Conservation (phyloP, 352 stramenopile species). For the Thalassiosira livingstoniorum region DNA sequence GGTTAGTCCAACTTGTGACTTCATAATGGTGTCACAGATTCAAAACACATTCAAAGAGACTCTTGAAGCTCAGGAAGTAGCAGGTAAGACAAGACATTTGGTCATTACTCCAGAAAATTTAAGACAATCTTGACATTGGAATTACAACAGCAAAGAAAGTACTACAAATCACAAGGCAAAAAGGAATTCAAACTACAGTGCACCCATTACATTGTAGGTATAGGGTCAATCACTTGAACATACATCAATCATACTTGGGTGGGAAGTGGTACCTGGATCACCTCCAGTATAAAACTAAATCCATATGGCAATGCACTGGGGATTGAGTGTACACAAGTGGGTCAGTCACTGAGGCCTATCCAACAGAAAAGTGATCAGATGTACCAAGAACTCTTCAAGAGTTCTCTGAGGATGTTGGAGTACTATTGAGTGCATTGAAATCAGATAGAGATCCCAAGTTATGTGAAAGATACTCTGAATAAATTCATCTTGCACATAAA, state of each 20-base stretch:
- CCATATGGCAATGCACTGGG: slow-evolving; percentile 1
- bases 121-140: not conserved
- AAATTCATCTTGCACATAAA: not conserved
- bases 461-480: slow-evolving; percentile 5
- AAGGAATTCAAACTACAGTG: slow-evolving; percentile 1
- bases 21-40: not conserved
- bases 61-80: not conserved
- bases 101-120: slow-evolving; percentile 6
- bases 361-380: not conserved
- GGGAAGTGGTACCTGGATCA: slow-evolving; percentile 5
- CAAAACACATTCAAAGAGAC: not conserved
- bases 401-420: slow-evolving; percentile 9
- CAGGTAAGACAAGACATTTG: not conserved
- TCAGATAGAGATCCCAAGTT: slow-evolving; percentile 11
- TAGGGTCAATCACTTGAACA: slow-evolving; percentile 8
- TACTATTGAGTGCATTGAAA: slow-evolving; percentile 12
- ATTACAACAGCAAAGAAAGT: slow-evolving; percentile 9
- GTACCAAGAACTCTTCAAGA: not conserved
- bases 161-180: slow-evolving; percentile 4
- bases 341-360: slow-evolving; percentile 8
- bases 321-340: slow-evolving; percentile 9
- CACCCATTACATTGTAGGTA: slow-evolving; percentile 14
- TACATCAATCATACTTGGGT: not conserved
- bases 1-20: not conserved
- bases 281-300: not conserved